Base-by-base conservation (phyloP, 768 basidiomycete species). In the Agaricus subrufescens region DNA sequence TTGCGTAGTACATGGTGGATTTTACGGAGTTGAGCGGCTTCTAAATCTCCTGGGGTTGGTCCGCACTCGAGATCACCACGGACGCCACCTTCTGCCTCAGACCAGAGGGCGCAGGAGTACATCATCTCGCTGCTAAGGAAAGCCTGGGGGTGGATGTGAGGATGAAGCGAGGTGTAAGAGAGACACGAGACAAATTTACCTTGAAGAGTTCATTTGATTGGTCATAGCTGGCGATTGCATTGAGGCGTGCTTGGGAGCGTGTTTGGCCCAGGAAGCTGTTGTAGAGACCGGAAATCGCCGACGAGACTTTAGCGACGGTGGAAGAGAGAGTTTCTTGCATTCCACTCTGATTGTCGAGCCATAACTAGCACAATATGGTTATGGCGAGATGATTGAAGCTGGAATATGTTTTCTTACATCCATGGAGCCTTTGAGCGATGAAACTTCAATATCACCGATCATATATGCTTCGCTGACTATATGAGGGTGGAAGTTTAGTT, bases 51-150 rank as follows among this genome's bases (percentile, higher is more conserved):
- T 26, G 78, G 74, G 42, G 69, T 75, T 23, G 80, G 79, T n/a
- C 80, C 80, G 53, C 69, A 67, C 34, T 74, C 74, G 44, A 90
- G 71, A 67, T 91, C 89, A 0, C 86, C 88, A 44, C 84, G 79
- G 53, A 94, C 79, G 50, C 92, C 94, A 56, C 85, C 86, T 65
- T 95, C 91, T 9, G 84, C 75, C n/a, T 86, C 81, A 48, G 74
- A 75, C 86, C 90, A 96, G 52, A 95, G 79, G 1, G 83, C 94
- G 67, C 91, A 93, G 0, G 91, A 94, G 71, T 94, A 96, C 83
- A 93, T 95, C 94, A 96, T 95, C 70, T 95, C 93, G 52, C 82
- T 77, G 61, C 86, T 89, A 25, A 94, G 75, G 75, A 93, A 89
- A 46, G 87, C 82, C 86, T 87, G 58, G 44, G 56, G 55, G 51